These are phyloP conservation scores for Camillea tinctor DNA, from an alignment of 2,329 filamentous ascomycete genomes.

Conservation along the genomic window DNA sequence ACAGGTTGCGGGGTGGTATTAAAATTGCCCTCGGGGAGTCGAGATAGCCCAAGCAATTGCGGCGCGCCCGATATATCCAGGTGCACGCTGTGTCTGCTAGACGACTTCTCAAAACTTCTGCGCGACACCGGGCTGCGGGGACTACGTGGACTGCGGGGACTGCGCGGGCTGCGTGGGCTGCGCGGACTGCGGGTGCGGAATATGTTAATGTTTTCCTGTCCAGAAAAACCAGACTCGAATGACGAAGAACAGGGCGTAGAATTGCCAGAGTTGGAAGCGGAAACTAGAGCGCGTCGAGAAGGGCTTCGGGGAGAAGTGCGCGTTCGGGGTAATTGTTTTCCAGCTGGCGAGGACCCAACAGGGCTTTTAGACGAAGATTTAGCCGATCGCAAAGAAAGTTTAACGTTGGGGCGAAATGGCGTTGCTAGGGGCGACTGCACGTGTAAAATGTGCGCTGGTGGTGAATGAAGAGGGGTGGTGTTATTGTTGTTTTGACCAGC, in stretches of 20 bases:
- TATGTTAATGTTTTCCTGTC: slow-evolving; percentile 43
- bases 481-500: slow-evolving; percentile 30
- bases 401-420: slow-evolving; percentile 65
- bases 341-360: slow-evolving; percentile 41
- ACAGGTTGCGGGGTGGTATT: slow-evolving; percentile 53
- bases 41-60: slow-evolving; percentile 46
- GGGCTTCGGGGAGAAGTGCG: slow-evolving; percentile 74
- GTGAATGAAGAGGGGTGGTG: slow-evolving; percentile 37
- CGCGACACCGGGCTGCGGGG: slow-evolving; percentile 42
- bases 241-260: slow-evolving; percentile 47
- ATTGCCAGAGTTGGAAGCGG: slow-evolving; percentile 71
- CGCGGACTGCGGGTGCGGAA: neutral
- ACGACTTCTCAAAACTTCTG: slow-evolving; percentile 46
- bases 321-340: slow-evolving; percentile 56
- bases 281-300: slow-evolving; percentile 71
- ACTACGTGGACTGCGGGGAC: neutral
- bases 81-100: slow-evolving; percentile 53
- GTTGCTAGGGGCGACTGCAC: slow-evolving; percentile 55
- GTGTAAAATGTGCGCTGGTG: slow-evolving; percentile 26
- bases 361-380: slow-evolving; percentile 56
- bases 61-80: slow-evolving; percentile 56
- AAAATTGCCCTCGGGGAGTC: slow-evolving; percentile 47
- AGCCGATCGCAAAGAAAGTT: slow-evolving; percentile 63
- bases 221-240: slow-evolving; percentile 40
- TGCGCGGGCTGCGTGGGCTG: neutral